phyloP scores from a whole-genome alignment of 73 alveolate species.

The Tetrahymena borealis region DNA sequence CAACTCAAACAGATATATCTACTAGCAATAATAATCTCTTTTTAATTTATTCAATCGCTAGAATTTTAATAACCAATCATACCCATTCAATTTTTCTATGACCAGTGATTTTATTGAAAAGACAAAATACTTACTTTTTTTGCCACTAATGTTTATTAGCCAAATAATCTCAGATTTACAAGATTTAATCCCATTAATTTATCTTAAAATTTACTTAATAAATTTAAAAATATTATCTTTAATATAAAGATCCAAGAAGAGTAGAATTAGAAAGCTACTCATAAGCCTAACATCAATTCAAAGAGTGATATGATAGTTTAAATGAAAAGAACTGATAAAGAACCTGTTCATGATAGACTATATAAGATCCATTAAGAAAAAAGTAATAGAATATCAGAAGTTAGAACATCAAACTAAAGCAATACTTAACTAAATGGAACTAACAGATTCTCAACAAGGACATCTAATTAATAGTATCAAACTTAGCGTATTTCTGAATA shows the following conservation, averaged over 20 bases:
- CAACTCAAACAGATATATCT: no score
- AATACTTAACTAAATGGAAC: neutral
- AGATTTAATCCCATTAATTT: no score
- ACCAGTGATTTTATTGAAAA: no score
- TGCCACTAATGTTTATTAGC: no score
- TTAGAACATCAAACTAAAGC: neutral
- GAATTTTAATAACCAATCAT: neutral
- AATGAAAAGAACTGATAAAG: constrained; percentile 21
- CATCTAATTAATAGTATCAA: neutral
- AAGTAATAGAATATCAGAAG: neutral
- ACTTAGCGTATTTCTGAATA: neutral
- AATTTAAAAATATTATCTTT: neutral
- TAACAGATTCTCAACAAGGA: neutral
- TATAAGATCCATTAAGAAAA: constrained; percentile 5
- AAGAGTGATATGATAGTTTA: neutral
- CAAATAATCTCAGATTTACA: no score
- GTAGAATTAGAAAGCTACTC: neutral
- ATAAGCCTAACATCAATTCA: neutral
- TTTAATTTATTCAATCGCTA: neutral
- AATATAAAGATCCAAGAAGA: neutral
- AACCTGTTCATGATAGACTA: constrained; percentile 34
- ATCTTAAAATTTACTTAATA: neutral
- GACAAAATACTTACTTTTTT: no score
- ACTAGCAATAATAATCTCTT: no score
- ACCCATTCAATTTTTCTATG: no score